Percentiles rank a stretch among this genome's conserved stretches.
These are phyloP conservation scores for Capsicum rhomboideum DNA, from an alignment of 257 asterid genomes.

Conservation along the genomic window DNA sequence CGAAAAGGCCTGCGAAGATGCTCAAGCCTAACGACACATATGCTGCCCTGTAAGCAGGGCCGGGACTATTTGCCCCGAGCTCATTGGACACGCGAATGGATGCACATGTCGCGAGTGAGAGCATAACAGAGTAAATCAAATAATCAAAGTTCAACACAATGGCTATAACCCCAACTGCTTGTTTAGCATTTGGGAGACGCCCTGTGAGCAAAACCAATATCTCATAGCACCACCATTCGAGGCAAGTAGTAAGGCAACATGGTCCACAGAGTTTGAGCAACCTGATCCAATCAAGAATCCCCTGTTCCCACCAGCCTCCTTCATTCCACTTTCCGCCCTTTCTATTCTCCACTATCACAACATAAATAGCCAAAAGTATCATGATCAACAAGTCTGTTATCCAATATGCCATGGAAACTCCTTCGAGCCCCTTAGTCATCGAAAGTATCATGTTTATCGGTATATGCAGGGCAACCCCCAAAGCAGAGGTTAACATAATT, in stretches of 20 bases:
- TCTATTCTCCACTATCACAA: slow-evolving; percentile 27
- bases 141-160: slow-evolving; percentile 76
- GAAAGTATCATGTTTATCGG: slow-evolving; percentile 51
- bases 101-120: slow-evolving; percentile 59
- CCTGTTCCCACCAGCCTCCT: slow-evolving; percentile 79
- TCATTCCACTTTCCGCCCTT: slow-evolving; percentile 40
- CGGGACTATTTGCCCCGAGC: slow-evolving; percentile 48
- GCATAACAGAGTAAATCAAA: slow-evolving; percentile 62
- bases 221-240: slow-evolving; percentile 98
- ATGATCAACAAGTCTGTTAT: slow-evolving; percentile 41
- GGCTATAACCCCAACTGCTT: slow-evolving; percentile 52
- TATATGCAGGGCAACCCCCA: slow-evolving; percentile 51
- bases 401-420: slow-evolving; percentile 84
- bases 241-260: slow-evolving; percentile 81
- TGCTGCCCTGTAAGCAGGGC: slow-evolving; percentile 34
- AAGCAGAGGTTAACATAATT: slow-evolving; percentile 59
- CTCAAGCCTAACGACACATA: slow-evolving; percentile 24
- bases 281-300: slow-evolving; percentile 37
- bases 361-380: slow-evolving; percentile 30
- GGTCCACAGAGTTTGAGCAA: slow-evolving; percentile 52
- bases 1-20: slow-evolving; percentile 29
- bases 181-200: slow-evolving; percentile 43
- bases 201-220: slow-evolving; percentile 62
- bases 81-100: slow-evolving; percentile 77
- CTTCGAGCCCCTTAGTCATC: slow-evolving; percentile 46